Percentiles rank a stretch among this genome's conserved stretches.
Conservation (phyloP, 495 filamentous ascomycete species). For the Hypoxylon crocopeplum region DNA sequence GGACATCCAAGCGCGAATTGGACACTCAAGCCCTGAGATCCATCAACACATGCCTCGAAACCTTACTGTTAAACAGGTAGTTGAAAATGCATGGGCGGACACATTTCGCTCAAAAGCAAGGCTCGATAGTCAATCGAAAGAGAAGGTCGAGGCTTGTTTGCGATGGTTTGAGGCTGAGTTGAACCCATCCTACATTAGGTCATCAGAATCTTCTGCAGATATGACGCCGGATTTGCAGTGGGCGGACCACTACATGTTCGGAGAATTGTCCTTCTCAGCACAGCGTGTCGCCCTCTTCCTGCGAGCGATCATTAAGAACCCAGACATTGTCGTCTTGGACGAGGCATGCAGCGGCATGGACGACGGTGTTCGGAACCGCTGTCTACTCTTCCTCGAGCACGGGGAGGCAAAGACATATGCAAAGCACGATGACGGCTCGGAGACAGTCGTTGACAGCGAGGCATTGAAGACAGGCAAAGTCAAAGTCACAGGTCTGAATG, state of each 20-base stretch:
- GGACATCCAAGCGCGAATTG: conserved; percentile 87
- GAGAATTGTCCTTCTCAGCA: conserved; percentile 74
- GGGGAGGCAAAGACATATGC: conserved; percentile 57
- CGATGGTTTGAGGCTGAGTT: conserved; percentile 78
- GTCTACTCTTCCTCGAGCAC: conserved; percentile 73
- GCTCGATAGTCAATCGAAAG: conserved; percentile 60
- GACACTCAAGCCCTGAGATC: conserved; percentile 91
- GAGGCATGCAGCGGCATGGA: conserved; percentile 94
- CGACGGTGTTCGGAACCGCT: conserved; percentile 79
- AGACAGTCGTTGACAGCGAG: conserved; percentile 49
- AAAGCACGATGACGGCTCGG: conserved; percentile 29
- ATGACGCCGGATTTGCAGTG: conserved; percentile 59
- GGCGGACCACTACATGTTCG: conserved; percentile 73
- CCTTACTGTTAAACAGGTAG: conserved; percentile 72
- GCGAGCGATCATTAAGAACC: conserved; percentile 79
- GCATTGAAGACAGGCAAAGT: conserved; percentile 46
- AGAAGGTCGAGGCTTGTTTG: conserved; percentile 68
- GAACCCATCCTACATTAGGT: conserved; percentile 53
- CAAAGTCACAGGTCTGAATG: conserved; percentile 60
- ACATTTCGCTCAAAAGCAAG: conserved; percentile 76
- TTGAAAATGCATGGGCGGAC: conserved; percentile 89
- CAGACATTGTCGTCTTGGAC: conserved; percentile 89
- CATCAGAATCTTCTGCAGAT: background rate
- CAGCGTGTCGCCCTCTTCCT: conserved; percentile 88
- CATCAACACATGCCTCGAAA: conserved; percentile 88